Conservation (phyloP, 106 monocot genomes). For the Dioscorea dumetorum region DNA sequence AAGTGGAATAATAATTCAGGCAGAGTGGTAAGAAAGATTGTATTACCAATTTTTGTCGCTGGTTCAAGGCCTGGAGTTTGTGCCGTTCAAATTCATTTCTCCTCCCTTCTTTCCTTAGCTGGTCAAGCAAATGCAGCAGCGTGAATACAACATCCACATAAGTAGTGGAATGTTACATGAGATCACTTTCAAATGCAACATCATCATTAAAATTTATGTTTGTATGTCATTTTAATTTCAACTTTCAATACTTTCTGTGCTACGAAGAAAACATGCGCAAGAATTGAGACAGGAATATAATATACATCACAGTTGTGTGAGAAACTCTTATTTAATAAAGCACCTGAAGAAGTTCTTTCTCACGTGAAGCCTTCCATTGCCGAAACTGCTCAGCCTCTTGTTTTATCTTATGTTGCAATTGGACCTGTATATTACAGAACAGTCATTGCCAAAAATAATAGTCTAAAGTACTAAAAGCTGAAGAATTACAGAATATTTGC, state of each 20-base stretch:
- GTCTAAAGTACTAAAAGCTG: neutral
- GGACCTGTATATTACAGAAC: constrained; percentile 42
- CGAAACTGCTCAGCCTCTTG: constrained; percentile 96
- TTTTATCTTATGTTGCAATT: constrained; percentile 95
- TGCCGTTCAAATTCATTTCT: constrained; percentile 95
- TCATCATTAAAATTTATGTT: too few relatives aligned
- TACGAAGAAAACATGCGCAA: too few relatives aligned
- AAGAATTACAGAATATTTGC: neutral
- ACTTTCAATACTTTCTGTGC: too few relatives aligned
- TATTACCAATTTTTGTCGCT: constrained; percentile 84
- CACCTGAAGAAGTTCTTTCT: constrained; percentile 96
- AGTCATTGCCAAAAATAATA: neutral
- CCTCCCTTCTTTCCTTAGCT: constrained; percentile 89
- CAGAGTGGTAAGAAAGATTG: too few relatives aligned
- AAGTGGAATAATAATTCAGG: too few relatives aligned
- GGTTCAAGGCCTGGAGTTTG: constrained; percentile 94
- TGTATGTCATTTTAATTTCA: too few relatives aligned
- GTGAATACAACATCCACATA: neutral
- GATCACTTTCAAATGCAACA: too few relatives aligned
- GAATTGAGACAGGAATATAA: too few relatives aligned
- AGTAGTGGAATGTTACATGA: too few relatives aligned
- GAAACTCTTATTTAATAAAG: neutral
- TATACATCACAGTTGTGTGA: too few relatives aligned
- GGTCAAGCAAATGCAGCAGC: constrained; percentile 14
- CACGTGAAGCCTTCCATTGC: constrained; percentile 94